phyloP scores from a whole-genome alignment of 192 early-diverging fungal genomes.

The Ambispora gerdemannii region DNA sequence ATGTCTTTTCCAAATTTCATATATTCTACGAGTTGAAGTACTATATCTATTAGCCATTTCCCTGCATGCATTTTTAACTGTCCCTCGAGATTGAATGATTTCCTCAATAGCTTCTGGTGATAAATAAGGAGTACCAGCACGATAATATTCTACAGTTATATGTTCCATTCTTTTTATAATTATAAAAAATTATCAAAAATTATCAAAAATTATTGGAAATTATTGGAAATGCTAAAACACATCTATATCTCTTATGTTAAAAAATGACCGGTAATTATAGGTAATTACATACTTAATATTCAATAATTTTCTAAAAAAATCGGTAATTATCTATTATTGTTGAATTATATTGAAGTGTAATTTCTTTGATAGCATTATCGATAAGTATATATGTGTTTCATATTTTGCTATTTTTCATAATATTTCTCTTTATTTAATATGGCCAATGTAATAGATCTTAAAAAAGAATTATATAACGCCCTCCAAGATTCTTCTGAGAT shows the following conservation, averaged over 20 bases:
- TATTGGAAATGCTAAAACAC: slow-evolving; percentile 4
- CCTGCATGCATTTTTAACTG: slow-evolving; percentile 16
- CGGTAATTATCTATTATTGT: neutral
- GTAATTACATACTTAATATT: slow-evolving; percentile 11
- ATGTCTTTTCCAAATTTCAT: slow-evolving; percentile 4
- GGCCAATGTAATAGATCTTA: neutral
- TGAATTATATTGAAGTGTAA: neutral
- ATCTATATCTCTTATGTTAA: neutral
- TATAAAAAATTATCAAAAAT: neutral
- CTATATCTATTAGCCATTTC: slow-evolving; percentile 7
- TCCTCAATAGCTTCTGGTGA: neutral
- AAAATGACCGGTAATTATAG: neutral
- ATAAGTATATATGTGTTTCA: neutral
- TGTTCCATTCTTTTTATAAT: slow-evolving; percentile 3
- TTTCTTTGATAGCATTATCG: too few species aligned
- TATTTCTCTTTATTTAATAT: slow-evolving; percentile 9
- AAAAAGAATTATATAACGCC: slow-evolving; percentile 12
- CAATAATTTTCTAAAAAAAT: neutral
- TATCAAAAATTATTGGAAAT: neutral
- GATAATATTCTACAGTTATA: slow-evolving; percentile 15
- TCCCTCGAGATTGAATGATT: neutral
- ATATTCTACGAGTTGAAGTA: slow-evolving; percentile 17
- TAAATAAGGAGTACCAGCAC: neutral
- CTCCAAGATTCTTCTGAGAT: slow-evolving; percentile 9
- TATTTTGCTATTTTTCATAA: slow-evolving; percentile 21